Evolutionary conservation across 129 eudicot species (phyloP).

Genomic region (Artemisia argyi): DNA sequence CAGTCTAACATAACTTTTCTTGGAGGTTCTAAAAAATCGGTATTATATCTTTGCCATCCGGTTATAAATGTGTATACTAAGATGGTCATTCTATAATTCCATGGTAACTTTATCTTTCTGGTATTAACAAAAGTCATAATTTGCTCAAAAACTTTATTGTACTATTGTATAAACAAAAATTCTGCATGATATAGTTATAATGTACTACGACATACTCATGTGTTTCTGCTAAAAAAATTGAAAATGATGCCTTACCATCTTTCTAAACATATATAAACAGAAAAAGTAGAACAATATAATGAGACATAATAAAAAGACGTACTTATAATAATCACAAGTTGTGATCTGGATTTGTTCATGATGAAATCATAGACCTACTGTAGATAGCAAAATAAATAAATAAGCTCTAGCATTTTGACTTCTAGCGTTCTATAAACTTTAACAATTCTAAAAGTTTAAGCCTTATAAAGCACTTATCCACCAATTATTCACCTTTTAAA

Average conservation of each 20-base stretch:
- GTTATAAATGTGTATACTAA: no score
- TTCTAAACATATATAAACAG: slow-evolving; percentile 9
- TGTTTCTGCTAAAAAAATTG: neutral
- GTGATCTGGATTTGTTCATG: slow-evolving; percentile 30
- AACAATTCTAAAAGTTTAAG: slow-evolving; percentile 21
- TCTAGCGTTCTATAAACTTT: slow-evolving; percentile 13
- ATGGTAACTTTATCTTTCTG: no score
- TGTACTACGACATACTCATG: neutral
- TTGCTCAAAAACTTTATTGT: no score
- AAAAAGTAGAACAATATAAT: slow-evolving; percentile 30
- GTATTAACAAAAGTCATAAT: no score
- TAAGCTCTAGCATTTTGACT: slow-evolving; percentile 28
- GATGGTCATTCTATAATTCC: no score
- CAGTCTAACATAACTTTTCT: no score
- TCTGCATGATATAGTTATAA: no score
- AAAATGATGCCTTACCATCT: slow-evolving; percentile 9
- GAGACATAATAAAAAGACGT: slow-evolving; percentile 25
- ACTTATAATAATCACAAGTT: slow-evolving; percentile 25
- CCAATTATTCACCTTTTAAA: slow-evolving; percentile 1
- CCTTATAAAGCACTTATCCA: slow-evolving; percentile 25
- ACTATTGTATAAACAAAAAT: neutral
- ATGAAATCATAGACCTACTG: slow-evolving; percentile 31
- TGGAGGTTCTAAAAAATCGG: no score
- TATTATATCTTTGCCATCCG: no score
- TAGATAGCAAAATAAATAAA: slow-evolving; percentile 16